A percentile compares a stretch with the other conserved stretches of the same genome.
phyloP scores from a whole-genome alignment of 2,329 filamentous ascomycete species.

The Arthrinium phaeospermum region DNA sequence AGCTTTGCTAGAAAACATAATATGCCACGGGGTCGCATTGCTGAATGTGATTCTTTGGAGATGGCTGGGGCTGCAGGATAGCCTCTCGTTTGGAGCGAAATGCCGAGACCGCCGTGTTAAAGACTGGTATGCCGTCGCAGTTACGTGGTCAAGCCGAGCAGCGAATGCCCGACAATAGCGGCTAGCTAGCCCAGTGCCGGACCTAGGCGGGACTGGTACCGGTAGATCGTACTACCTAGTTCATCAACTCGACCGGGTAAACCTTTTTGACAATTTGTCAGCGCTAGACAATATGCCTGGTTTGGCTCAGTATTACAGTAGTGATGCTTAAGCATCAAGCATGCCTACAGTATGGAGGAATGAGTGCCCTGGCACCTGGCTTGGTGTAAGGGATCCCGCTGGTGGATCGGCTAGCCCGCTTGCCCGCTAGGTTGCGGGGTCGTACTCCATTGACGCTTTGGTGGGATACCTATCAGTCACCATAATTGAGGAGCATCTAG shows the following conservation, averaged over 20 bases:
- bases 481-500: not conserved
- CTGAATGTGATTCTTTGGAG: not conserved
- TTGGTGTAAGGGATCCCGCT: not conserved
- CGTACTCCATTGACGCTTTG: not conserved
- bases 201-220: not conserved
- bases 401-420: constrained; percentile 8
- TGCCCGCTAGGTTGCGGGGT: constrained; percentile 6
- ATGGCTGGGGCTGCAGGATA: not conserved
- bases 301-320: not conserved
- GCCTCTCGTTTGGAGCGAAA: not conserved
- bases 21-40: not conserved
- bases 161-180: not conserved
- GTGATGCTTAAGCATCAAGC: constrained; percentile 8
- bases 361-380: not conserved
- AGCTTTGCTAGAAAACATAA: not conserved
- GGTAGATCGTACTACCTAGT: not conserved
- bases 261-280: not conserved
- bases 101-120: not conserved
- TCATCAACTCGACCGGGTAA: not conserved
- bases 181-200: not conserved
- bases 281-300: not conserved
- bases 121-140: not conserved
- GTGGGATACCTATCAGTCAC: not conserved
- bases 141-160: not conserved
- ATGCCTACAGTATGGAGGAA: not conserved